Base-by-base conservation (phyloP, 106 monocot species). In the Acorus gramineus region DNA sequence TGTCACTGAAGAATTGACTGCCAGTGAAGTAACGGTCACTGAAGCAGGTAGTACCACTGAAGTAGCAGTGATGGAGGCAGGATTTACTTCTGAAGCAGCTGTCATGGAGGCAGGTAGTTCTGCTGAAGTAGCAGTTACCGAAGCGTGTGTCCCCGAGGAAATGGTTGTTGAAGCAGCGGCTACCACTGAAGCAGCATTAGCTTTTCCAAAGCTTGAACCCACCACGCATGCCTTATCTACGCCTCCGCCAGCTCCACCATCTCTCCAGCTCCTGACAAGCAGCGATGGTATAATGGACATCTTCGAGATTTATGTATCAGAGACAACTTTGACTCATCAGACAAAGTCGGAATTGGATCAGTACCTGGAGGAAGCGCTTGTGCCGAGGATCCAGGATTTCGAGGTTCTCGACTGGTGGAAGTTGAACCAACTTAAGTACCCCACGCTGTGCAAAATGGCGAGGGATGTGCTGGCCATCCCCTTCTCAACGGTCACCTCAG, bases 381-480 rank as follows among this genome's bases (percentile, higher is more conserved):
- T 84, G n/a, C 79, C 93, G 6, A 78, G 89, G 6, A 79, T 81
- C 62, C 83, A 79, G 44, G 86, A 77, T 52, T 94, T 94, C 73
- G 93, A 94, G 50, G 84, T 89, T 63, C 48, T 94, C 57, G 72
- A 77, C 74, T 94, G 93, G 93, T 94, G 93, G 93, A 94, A 76
- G 77, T 79, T 89, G 11, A 94, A 94, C 55, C 79, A 69, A 43
- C 51, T 94, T 42, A 86, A 86, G 76, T 94, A 81, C 57, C 93
- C 93, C 7, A 80, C 83, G 0, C 86, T 94, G 2, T 89, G 86
- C 9, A 94, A 84, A 75, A 94, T 94, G 93, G 86, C 86, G 1
- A 57, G 84, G 50, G 93, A 94, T 78, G 70, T 94, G 11, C 50
- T 94, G 50, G 81, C 81, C 45, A 86, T 94, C 44, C 93, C 93